Percentiles rank a stretch among this genome's conserved stretches.
phyloP scores from a whole-genome alignment of 257 asterid genomes.

The Nicotiana undulata region DNA sequence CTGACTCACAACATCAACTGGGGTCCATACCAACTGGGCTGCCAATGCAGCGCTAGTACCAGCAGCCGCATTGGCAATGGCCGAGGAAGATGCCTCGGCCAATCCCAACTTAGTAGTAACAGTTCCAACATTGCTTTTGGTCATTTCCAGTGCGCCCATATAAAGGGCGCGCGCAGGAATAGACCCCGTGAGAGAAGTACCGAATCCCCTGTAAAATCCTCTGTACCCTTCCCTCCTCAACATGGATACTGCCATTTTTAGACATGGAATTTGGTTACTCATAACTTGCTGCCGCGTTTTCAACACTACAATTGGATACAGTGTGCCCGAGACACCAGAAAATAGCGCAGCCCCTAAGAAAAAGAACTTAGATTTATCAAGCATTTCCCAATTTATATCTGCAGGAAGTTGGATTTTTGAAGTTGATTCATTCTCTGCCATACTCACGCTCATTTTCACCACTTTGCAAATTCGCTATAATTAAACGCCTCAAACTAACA shows the following conservation, averaged over 20 bases:
- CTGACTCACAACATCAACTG: slow-evolving; percentile 93
- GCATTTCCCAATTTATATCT: slow-evolving; percentile 95
- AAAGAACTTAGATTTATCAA: slow-evolving; percentile 90
- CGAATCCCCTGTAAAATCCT: slow-evolving; percentile 88
- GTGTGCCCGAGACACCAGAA: slow-evolving; percentile 75
- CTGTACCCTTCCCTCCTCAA: slow-evolving; percentile 53
- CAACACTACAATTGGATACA: slow-evolving; percentile 75
- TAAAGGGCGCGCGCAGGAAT: slow-evolving; percentile 95
- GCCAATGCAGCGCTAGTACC: slow-evolving; percentile 95
- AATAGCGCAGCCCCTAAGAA: slow-evolving; percentile 87
- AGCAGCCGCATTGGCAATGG: slow-evolving; percentile 89
- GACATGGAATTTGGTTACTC: slow-evolving; percentile 40
- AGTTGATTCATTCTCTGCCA: slow-evolving; percentile 79
- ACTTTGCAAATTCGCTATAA: slow-evolving; percentile 23
- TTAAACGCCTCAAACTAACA: neutral
- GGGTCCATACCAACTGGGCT: slow-evolving; percentile 98
- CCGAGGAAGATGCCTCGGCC: slow-evolving; percentile 65
- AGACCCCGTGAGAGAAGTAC: slow-evolving; percentile 86
- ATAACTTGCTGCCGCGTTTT: slow-evolving; percentile 87
- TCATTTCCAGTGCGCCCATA: slow-evolving; percentile 93
- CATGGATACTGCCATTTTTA: slow-evolving; percentile 68
- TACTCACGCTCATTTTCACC: slow-evolving; percentile 80
- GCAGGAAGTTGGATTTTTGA: slow-evolving; percentile 90
- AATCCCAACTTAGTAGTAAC: slow-evolving; percentile 54
- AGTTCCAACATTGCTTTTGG: slow-evolving; percentile 77